Evolutionary conservation across 2,329 filamentous ascomycete genomes (phyloP), one percentile per base, ranked within the genome.

Genomic region (Penicillium janthinellum): DNA sequence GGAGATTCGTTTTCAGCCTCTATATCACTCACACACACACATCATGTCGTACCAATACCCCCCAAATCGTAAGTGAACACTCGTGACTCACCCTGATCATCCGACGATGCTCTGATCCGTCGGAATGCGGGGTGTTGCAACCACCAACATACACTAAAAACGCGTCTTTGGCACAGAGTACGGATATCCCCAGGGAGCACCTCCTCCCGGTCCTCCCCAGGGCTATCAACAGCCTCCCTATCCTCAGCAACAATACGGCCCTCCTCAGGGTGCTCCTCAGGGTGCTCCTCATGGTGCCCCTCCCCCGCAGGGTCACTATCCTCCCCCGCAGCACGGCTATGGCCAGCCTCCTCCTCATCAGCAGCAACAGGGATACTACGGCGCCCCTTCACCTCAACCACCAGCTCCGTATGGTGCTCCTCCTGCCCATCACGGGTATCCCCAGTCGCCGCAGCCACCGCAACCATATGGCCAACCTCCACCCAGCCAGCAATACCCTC

Each of bases 251-350:
- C 73, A 55, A 38, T 52, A 52, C 37, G 49, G 34, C 5, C n/a
- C 49, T 31, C 50, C 74, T 31, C 82, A 81, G 54, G 78, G 78
- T 34, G 75, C 77, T 22, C 79, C 80, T 22, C 74, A 80, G 54
- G 78, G 78, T 34, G 75, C 77, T 22, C 79, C 80, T 22, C 74
- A 80, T 41, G 62, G 54, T 48, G 25, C 61, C 34, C 57, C 63
- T 62, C 64, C 66, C 20, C 67, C 56, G 6, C 63, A 63, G 42
- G 65, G 62, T 56, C 71, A 67, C 41, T 71, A 70, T 12, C 73
- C 66, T 14, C 67, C 62, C 17, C 67, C 61, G 14, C 68, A 63
- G 22, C 72, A 71, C 17, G 74, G 74, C 8, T 77, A 79, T 56
- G 75, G 75, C 37, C 74, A 75, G 17, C 75, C 77, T 17, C 68